These are phyloP conservation scores for Phytophthora ramorum DNA, from an alignment of 352 stramenopile species.

Conservation along the genomic window DNA sequence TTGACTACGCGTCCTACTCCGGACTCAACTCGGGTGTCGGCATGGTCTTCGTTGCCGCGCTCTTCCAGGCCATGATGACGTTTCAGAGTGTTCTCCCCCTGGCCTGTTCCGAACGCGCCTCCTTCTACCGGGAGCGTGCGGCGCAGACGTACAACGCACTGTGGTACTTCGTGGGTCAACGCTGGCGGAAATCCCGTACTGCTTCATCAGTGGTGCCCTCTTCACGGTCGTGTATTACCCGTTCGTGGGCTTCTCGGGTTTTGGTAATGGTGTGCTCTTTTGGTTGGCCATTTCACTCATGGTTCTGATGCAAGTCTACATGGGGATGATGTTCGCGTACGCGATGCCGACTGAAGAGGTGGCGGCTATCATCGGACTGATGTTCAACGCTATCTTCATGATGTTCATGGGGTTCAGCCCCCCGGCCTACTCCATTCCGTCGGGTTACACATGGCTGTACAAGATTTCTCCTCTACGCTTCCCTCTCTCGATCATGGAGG, in stretches of 20 bases:
- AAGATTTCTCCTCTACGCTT: conserved; percentile 29
- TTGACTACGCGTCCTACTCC: conserved; percentile 38
- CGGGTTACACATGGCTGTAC: conserved; percentile 23
- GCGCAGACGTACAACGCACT: conserved; percentile 76
- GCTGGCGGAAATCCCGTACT: conserved; percentile 63
- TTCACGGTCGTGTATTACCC: conserved; percentile 47
- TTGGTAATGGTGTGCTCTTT: conserved; percentile 22
- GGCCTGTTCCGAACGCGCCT: conserved; percentile 77
- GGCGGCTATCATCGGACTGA: conserved; percentile 35
- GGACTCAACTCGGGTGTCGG: conserved; percentile 55
- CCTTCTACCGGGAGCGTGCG: conserved; percentile 88
- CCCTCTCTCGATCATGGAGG: conserved; percentile 25
- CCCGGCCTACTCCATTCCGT: conserved; percentile 29
- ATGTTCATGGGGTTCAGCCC: conserved; percentile 42
- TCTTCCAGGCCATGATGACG: conserved; percentile 68
- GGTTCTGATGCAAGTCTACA: conserved; percentile 40
- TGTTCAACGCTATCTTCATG: conserved; percentile 44
- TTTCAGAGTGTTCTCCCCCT: conserved; percentile 73
- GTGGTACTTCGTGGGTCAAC: conserved; percentile 56
- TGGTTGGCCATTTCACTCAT: conserved; percentile 35
- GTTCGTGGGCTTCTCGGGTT: conserved; percentile 34
- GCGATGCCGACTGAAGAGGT: conserved; percentile 35
- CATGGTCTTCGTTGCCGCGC: conserved; percentile 77
- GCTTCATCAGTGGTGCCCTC: conserved; percentile 24
- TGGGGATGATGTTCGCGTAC: conserved; percentile 41